Percentiles rank a stretch among this genome's conserved stretches.
Evolutionary conservation across 441 rosid species (phyloP).

Genomic region (Erodium texanum): DNA sequence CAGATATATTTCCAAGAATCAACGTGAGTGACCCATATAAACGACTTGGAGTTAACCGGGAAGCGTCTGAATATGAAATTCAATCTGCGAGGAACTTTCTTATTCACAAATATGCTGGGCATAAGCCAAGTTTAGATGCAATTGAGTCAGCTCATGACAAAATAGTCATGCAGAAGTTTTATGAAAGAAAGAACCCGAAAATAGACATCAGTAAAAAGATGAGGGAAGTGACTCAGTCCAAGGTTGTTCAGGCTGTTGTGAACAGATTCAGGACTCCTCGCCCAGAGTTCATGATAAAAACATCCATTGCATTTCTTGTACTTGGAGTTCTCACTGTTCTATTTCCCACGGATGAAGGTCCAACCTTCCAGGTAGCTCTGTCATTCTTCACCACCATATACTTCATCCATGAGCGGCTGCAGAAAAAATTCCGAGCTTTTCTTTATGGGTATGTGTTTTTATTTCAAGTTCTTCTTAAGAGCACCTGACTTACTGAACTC

Average conservation of each 20-base stretch:
- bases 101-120: constrained; percentile 64
- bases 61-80: constrained; percentile 91
- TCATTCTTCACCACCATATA: constrained; percentile 70
- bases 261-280: constrained; percentile 78
- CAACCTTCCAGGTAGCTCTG: constrained; percentile 77
- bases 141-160: constrained; percentile 90
- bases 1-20: constrained; percentile 73
- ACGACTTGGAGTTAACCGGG: constrained; percentile 85
- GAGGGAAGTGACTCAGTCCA: constrained; percentile 67
- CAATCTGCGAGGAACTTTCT: constrained; percentile 89
- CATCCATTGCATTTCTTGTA: constrained; percentile 53
- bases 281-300: constrained; percentile 47
- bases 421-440: constrained; percentile 58
- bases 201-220: constrained; percentile 63
- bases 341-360: constrained; percentile 98
- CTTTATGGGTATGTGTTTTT: constrained; percentile 58
- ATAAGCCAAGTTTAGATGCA: constrained; percentile 85
- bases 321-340: constrained; percentile 73
- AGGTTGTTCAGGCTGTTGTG: constrained; percentile 50
- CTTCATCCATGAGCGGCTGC: constrained; percentile 66
- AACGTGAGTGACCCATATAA: constrained; percentile 75
- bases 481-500: not conserved
- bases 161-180: constrained; percentile 90
- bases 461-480: constrained; percentile 5
- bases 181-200: constrained; percentile 67